These are phyloP conservation scores for Phascolomyces articulosus DNA, from an alignment of 371 early-diverging fungal species.

Conservation along the genomic window DNA sequence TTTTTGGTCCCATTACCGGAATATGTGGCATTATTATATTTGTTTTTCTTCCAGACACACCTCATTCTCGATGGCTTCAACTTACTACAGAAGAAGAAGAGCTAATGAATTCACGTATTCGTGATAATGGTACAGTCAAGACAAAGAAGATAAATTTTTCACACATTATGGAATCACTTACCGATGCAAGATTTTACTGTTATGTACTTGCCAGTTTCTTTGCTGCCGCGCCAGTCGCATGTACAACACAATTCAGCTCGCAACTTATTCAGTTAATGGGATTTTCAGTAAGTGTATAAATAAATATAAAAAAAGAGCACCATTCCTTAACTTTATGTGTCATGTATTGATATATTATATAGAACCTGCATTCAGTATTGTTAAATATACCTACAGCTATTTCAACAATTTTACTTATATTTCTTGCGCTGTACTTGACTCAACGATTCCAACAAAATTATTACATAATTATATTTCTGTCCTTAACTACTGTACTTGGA, in stretches of 20 bases:
- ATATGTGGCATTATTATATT: constrained; percentile 28
- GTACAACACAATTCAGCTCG: constrained; percentile 31
- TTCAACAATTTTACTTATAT: background rate
- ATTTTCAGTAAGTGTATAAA: constrained; percentile 27
- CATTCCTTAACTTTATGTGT: no score
- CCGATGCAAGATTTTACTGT: constrained; percentile 32
- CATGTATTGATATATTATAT: background rate
- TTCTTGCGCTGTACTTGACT: background rate
- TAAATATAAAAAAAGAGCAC: no score
- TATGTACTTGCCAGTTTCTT: constrained; percentile 25
- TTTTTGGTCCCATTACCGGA: constrained; percentile 27
- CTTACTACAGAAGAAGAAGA: constrained; percentile 33
- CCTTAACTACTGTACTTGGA: constrained; percentile 12
- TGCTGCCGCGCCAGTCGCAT: constrained; percentile 28
- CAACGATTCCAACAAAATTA: background rate
- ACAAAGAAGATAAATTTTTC: constrained; percentile 22
- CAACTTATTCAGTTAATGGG: constrained; percentile 33
- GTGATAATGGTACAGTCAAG: constrained; percentile 24
- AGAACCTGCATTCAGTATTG: background rate
- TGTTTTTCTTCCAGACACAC: constrained; percentile 39
- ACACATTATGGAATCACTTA: constrained; percentile 35
- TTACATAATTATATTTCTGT: constrained; percentile 3
- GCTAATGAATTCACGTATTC: constrained; percentile 31
- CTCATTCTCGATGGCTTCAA: constrained; percentile 25
- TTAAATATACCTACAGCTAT: background rate